phyloP scores from a whole-genome alignment of 768 basidiomycete genomes.

The Tylopilus felleus region DNA sequence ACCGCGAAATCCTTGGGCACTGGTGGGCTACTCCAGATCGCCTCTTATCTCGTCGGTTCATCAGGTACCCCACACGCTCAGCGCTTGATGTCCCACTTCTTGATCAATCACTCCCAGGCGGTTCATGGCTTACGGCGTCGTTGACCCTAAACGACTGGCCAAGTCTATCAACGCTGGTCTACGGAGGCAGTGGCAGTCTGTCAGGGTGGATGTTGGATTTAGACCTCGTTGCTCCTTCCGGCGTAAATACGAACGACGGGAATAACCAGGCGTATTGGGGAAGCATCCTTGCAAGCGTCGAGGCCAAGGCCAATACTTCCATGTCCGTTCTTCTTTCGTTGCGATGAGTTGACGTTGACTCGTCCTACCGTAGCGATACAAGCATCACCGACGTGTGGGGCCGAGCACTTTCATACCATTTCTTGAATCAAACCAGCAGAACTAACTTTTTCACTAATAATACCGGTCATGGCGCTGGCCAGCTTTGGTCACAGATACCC shows the following conservation, averaged over 20 bases:
- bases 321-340: constrained; percentile 39
- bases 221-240: constrained; percentile 52
- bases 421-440: constrained; percentile 60
- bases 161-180: constrained; percentile 51
- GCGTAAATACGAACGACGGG: constrained; percentile 42
- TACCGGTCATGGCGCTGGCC: constrained; percentile 66
- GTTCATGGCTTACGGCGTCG: constrained; percentile 67
- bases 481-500: constrained; percentile 61
- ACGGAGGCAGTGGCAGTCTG: constrained; percentile 47
- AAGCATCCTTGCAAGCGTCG: constrained; percentile 50
- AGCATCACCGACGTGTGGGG: constrained; percentile 63
- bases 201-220: constrained; percentile 58
- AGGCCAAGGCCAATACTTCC: constrained; percentile 51
- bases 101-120: constrained; percentile 37
- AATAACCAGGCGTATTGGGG: constrained; percentile 53
- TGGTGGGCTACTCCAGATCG: constrained; percentile 67
- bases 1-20: constrained; percentile 56
- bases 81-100: not conserved
- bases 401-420: constrained; percentile 69
- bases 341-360: not conserved
- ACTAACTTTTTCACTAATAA: constrained; percentile 58
- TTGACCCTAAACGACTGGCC: constrained; percentile 66
- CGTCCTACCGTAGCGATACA: constrained; percentile 44
- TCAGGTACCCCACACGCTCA: constrained; percentile 43
- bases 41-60: constrained; percentile 64